Evolutionary conservation across 441 rosid genomes (phyloP), one percentile per base, ranked within the genome.

Genomic region (Gossypium gossypioides): DNA sequence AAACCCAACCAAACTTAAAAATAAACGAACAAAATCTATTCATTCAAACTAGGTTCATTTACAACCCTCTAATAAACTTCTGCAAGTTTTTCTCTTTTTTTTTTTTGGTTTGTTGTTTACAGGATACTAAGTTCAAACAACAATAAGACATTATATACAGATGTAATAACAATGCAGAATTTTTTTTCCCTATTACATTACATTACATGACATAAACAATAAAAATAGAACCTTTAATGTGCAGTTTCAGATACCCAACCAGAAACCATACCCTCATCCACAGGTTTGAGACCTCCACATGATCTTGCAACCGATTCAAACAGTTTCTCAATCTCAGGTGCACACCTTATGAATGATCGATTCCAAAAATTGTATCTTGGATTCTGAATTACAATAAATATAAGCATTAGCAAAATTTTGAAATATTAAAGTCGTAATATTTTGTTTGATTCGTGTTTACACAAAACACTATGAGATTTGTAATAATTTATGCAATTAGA

Each of bases 271-370:
- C 94, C 84, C 61, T 93, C 99, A 44, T 93, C 97, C 58, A 89
- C 89, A 3, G 97, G 92, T 84, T 96, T 96, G 2, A 95, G 80
- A 22, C 94, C 94, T 22, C 98, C 97, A n/a, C 97, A 93, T 2
- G 97, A 91, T 73, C 97, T 84, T 3, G 99, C 93, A 7, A 90
- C 97, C 0, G 98, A 96, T 56, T 96, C 97, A 51, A 96, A 96
- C 15, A 96, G 94, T 76, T 90, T 96, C 78, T 96, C 98, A 16
- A 96, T 93, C 93, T 96, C 98, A 0, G 99, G 98, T 0, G 98
- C 99, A 69, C 98, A 93, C 77, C 97, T 84, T 65, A 87, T 96
- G 83, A 93, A 96, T 19, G 89, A 86, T 61, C 90, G 86, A 70
- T 85, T 89, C 99, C 98, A 96, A 79, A 96, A 96, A 73, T 86